phyloP scores from a whole-genome alignment of 2,329 filamentous ascomycete species.

The Periconia digitata region DNA sequence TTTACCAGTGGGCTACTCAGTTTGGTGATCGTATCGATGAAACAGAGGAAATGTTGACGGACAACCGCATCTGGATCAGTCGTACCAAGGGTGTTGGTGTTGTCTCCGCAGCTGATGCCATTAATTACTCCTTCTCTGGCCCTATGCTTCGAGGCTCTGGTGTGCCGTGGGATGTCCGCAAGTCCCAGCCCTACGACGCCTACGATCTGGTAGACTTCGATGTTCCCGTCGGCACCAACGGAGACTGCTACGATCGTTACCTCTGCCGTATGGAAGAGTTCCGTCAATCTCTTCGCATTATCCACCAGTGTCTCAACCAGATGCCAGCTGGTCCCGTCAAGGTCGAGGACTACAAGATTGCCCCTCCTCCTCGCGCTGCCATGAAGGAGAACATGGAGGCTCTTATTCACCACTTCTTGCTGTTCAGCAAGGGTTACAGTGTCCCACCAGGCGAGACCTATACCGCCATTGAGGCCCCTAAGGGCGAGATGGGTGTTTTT shows the following conservation, averaged over 20 bases:
- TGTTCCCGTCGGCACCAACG: slow-evolving; percentile 92
- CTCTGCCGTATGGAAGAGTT: slow-evolving; percentile 99
- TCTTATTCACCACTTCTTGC: slow-evolving; percentile 96
- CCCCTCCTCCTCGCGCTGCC: slow-evolving; percentile 88
- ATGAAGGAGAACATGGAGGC: slow-evolving; percentile 99
- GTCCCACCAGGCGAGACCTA: slow-evolving; percentile 98
- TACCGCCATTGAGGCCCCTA: slow-evolving; percentile 97
- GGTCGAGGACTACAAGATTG: slow-evolving; percentile 98
- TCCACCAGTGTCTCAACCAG: slow-evolving; percentile 98
- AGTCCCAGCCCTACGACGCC: slow-evolving; percentile 95
- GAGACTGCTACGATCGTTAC: slow-evolving; percentile 99
- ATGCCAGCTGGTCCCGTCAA: slow-evolving; percentile 94
- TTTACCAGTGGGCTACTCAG: slow-evolving; percentile 99
- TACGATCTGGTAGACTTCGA: slow-evolving; percentile 99
- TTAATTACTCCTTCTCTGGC: slow-evolving; percentile 95
- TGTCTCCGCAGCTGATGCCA: slow-evolving; percentile 86
- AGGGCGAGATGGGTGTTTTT: slow-evolving; percentile 99
- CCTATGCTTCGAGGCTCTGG: slow-evolving; percentile 98
- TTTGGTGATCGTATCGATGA: slow-evolving; percentile 98
- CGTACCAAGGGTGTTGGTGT: slow-evolving; percentile 90
- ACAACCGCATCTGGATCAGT: slow-evolving; percentile 99
- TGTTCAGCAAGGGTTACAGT: slow-evolving; percentile 97
- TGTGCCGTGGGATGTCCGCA: slow-evolving; percentile 94
- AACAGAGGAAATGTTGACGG: slow-evolving; percentile 96
- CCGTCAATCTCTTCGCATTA: slow-evolving; percentile 95